Base-by-base conservation (phyloP, 352 stramenopile species). In the Elongisporangium prolatum region DNA sequence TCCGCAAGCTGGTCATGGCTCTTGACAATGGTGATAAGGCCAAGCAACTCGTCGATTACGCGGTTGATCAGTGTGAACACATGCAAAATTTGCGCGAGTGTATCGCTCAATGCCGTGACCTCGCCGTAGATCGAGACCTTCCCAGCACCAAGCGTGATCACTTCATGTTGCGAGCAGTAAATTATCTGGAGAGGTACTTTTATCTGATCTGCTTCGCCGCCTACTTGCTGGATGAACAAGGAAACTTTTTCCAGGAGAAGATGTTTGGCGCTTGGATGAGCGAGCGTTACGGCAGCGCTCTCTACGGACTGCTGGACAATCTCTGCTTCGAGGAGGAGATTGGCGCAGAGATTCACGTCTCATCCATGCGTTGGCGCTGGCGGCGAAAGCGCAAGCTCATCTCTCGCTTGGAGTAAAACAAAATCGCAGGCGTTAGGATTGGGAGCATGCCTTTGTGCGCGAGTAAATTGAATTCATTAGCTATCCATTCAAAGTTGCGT, bases 161-260 rank as follows among this genome's bases (percentile, higher is more conserved):
- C 57, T 91, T 89, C 67, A 93, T 94, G 84, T 66, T 86, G 25
- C 78, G 87, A 18, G 79, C 81, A 10, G 86, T 96, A 48, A 95
- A 96, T 62, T 96, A 96, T 67, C 71, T 95, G 9, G 84, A 94
- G 57, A 72, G 88, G 17, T 96, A 95, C 67, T 95, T 95, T 52
- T 94, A 96, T 61, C 75, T 96, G 21, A 75, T 96, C 48, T 94
- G 84, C 68, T 96, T 96, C 24, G 86, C 84, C 14, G 89, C 86
- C 56, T 96, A 95, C 50, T 53, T 95, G 25, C 65, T 93, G 1
- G 86, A 95, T 34, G 75, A 95, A 55, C 72, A 77, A 21, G 52
- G 37, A 2, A 52, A 75, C 20, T 66, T 72, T 14, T 95, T 93
- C 59, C 63, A 77, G 13, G 68, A 61, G 18, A 72, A 50, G 40